Base-by-base conservation (phyloP, 2,329 filamentous ascomycete species). In the Colletotrichum musae region DNA sequence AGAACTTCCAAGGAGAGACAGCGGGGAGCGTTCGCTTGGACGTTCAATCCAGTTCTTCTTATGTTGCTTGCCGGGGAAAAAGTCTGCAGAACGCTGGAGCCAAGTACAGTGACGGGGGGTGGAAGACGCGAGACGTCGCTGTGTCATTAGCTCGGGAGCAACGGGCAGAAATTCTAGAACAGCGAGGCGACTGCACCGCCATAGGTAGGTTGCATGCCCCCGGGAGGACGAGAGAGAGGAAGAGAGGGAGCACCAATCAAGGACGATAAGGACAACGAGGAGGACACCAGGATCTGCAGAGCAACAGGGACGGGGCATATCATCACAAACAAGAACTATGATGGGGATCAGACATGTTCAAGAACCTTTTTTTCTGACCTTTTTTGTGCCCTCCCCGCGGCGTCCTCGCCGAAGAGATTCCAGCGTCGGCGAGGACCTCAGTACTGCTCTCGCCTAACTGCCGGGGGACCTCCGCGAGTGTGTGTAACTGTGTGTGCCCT, bases 291-390 rank as follows among this genome's bases (percentile, higher is more conserved):
- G 4, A 43, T 43, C 5, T 43, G 41, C 16, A 15, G 4, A 43
- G 16, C 2, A 12, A n/a, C 41, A 43, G 16, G 2, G 39, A 48
- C 6, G 18, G 6, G 47, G 47, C 21, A 26, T 9, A 58, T 16
- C 4, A 6, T 26, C 21, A 28, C 10, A 50, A n/a, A 7, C 13
- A 28, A 13, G 16, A 43, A 36, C 12, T 43, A 28, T 4, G 15
- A n/a, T 47, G 61, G 47, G 26, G 21, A n/a, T 60, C 7, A 16
- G 26, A 32, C 16, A 53, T 26, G 21, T 57, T 47, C 12, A 57
- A 60, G 51, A 66, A 52, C 50, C 43, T 60, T 69, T 52, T 52
- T 60, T 69, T 52, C 28, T 21, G 6, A n/a, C 9, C n/a, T 24
- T 51, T 52, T 48, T 54, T 50, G 60, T 56, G 48, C 47, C 47